Conservation (phyloP, 2,329 filamentous ascomycete species). For the Bisporella sp. region DNA sequence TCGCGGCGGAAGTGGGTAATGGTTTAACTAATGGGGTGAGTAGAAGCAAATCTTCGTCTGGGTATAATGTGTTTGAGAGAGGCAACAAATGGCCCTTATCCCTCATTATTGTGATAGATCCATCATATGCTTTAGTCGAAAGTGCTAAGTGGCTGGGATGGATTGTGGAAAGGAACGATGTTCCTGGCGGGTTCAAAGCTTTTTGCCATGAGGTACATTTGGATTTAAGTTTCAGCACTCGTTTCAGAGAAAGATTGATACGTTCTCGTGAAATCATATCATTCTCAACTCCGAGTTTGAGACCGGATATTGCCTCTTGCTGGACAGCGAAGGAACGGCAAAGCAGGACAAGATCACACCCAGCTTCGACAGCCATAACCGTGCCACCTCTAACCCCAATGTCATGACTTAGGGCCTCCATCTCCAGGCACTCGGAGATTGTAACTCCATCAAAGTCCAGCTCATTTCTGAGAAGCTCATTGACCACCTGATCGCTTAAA, state of each 20-base stretch:
- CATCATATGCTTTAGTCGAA: conserved; percentile 82
- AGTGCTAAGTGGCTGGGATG: conserved; percentile 76
- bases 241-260: conserved; percentile 70
- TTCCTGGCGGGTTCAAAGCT: conserved; percentile 79
- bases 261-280: conserved; percentile 77
- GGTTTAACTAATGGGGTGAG: conserved; percentile 88
- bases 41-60: conserved; percentile 82
- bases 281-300: conserved; percentile 85
- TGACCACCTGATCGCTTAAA: conserved; percentile 92
- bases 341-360: conserved; percentile 84
- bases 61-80: conserved; percentile 71
- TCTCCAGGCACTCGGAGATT: conserved; percentile 91
- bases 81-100: conserved; percentile 84
- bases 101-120: conserved; percentile 85
- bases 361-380: conserved; percentile 94
- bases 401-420: conserved; percentile 92
- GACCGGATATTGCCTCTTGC: conserved; percentile 81
- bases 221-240: conserved; percentile 75
- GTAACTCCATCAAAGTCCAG: conserved; percentile 87
- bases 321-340: conserved; percentile 85
- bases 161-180: conserved; percentile 68
- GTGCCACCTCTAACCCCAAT: conserved; percentile 96
- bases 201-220: conserved; percentile 86
- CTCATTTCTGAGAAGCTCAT: conserved; percentile 81
- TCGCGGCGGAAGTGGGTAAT: conserved; percentile 80